These are phyloP conservation scores for Penicillium sp. DNA, from an alignment of 2,329 filamentous ascomycete genomes.

Conservation along the genomic window DNA sequence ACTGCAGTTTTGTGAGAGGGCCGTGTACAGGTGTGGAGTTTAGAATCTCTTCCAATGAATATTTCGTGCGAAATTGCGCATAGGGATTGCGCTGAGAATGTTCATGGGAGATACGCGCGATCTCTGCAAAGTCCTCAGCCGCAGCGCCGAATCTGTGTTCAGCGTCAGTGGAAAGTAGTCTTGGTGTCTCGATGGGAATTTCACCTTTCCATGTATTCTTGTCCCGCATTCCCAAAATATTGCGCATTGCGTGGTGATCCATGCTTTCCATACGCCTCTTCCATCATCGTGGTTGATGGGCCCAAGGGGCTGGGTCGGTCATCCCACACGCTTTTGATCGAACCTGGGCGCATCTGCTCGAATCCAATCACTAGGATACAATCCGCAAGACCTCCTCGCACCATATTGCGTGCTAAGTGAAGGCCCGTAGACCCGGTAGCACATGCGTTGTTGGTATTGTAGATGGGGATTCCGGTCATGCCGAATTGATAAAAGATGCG, in stretches of 20 bases:
- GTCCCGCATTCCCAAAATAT: slow-evolving; percentile 90
- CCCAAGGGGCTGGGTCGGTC: slow-evolving; percentile 79
- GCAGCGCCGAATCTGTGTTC: slow-evolving; percentile 72
- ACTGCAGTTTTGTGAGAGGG: slow-evolving; percentile 93
- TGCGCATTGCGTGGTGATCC: slow-evolving; percentile 84
- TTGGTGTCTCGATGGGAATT: slow-evolving; percentile 19
- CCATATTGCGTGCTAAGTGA: slow-evolving; percentile 75
- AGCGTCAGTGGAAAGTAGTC: not conserved
- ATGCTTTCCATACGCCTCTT: slow-evolving; percentile 72
- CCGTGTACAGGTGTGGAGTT: slow-evolving; percentile 74
- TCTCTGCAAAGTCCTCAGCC: slow-evolving; percentile 85
- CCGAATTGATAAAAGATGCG: slow-evolving; percentile 98
- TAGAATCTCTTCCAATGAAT: slow-evolving; percentile 79
- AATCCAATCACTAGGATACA: slow-evolving; percentile 91
- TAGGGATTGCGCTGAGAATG: slow-evolving; percentile 92
- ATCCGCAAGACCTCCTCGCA: slow-evolving; percentile 78
- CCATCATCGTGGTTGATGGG: slow-evolving; percentile 75
- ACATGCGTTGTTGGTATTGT: slow-evolving; percentile 99
- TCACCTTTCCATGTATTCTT: slow-evolving; percentile 91
- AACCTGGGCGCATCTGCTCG: slow-evolving; percentile 95
- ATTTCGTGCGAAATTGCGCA: slow-evolving; percentile 90
- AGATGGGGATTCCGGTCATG: slow-evolving; percentile 92
- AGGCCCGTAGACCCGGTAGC: slow-evolving; percentile 88
- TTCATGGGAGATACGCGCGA: slow-evolving; percentile 85
- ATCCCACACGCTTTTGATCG: slow-evolving; percentile 76